phyloP scores from a whole-genome alignment of 495 filamentous ascomycete genomes.

The Penicillium goetzii region DNA sequence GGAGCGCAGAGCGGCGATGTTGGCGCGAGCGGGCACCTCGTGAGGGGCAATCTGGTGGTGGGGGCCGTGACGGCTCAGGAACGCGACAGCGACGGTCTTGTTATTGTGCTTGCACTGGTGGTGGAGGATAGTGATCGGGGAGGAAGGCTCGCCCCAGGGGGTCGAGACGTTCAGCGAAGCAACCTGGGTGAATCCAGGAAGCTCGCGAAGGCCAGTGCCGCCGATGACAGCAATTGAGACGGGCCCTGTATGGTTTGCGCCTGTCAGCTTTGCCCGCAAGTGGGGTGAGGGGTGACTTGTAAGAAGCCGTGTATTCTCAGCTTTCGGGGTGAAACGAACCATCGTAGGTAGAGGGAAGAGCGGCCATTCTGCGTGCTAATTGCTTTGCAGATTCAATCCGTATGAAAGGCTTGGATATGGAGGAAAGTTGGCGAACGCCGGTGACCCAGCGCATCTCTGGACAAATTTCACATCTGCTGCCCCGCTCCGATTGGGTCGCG shows the following conservation, averaged over 20 bases:
- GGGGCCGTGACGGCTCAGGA: constrained; percentile 87
- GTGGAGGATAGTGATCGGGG: constrained; percentile 86
- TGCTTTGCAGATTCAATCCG: constrained; percentile 43
- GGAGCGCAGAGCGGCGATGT: constrained; percentile 89
- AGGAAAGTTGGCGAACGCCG: constrained; percentile 32
- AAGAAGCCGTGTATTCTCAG: not conserved
- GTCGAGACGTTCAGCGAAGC: constrained; percentile 72
- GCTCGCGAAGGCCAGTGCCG: constrained; percentile 81
- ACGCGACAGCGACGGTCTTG: constrained; percentile 75
- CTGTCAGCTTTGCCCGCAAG: constrained; percentile 20
- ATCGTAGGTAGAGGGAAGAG: constrained; percentile 59
- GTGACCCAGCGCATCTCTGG: constrained; percentile 26
- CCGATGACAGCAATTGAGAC: constrained; percentile 95
- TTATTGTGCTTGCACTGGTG: constrained; percentile 66
- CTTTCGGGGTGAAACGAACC: constrained; percentile 39
- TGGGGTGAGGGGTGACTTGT: constrained; percentile 27
- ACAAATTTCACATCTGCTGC: constrained; percentile 21
- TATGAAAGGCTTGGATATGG: constrained; percentile 36
- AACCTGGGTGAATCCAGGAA: constrained; percentile 77
- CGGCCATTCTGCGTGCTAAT: constrained; percentile 54
- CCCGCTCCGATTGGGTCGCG: constrained; percentile 25
- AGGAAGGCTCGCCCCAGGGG: constrained; percentile 92
- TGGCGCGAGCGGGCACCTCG: constrained; percentile 88
- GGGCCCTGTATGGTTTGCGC: constrained; percentile 55
- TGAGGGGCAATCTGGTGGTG: constrained; percentile 91